phyloP scores from a whole-genome alignment of 176 grass and related monocot genomes.

The Carex myosuroides region DNA sequence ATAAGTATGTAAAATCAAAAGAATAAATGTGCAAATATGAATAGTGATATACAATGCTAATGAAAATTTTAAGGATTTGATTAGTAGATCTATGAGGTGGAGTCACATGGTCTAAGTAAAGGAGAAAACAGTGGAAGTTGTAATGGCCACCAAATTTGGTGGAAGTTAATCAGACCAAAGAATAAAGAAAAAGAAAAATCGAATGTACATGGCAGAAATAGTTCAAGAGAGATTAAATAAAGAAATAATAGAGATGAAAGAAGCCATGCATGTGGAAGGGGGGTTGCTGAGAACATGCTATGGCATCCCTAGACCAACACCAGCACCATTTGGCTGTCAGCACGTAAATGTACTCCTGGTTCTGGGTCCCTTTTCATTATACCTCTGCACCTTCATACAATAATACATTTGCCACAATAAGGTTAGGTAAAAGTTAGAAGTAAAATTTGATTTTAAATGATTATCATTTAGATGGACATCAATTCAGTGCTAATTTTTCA shows the following conservation, averaged over 20 bases:
- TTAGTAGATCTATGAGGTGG: background rate
- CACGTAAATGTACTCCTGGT: background rate
- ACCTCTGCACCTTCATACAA: background rate
- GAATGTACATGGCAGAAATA: background rate
- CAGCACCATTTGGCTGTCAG: conserved; percentile 15
- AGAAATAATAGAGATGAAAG: conserved; percentile 5
- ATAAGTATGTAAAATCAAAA: background rate
- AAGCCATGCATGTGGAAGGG: conserved; percentile 17
- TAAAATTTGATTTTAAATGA: background rate
- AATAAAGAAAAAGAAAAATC: background rate
- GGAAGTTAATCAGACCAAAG: background rate
- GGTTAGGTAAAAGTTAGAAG: background rate
- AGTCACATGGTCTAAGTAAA: background rate
- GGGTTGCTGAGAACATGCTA: conserved; percentile 1
- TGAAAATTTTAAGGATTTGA: background rate
- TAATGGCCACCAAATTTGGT: conserved; percentile 10
- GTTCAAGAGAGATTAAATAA: background rate
- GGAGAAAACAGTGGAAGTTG: background rate
- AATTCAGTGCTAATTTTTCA: background rate
- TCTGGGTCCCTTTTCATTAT: background rate
- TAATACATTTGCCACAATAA: background rate
- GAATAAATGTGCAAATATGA: background rate
- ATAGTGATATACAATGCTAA: background rate
- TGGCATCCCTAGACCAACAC: background rate
- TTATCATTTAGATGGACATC: background rate